These are phyloP conservation scores for Fusarium pseudograminearum DNA, from an alignment of 2,329 filamentous ascomycete species.

Conservation along the genomic window DNA sequence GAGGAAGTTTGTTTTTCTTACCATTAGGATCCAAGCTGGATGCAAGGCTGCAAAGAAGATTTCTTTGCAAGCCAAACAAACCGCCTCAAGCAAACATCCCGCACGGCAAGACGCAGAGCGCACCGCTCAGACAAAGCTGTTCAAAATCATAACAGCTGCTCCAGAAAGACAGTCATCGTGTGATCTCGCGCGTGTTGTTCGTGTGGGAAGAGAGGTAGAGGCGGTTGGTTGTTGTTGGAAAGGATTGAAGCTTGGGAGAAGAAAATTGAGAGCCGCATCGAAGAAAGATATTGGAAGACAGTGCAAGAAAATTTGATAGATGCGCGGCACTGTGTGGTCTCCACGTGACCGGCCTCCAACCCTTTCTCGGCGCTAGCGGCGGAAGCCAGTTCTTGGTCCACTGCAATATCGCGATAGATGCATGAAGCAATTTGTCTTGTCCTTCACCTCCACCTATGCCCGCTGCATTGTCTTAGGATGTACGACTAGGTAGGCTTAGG, in stretches of 20 bases:
- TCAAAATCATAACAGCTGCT: constrained; percentile 38
- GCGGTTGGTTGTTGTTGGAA: constrained; percentile 30
- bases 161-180: constrained; percentile 13
- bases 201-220: constrained; percentile 9
- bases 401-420: constrained; percentile 45
- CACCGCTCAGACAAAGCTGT: constrained; percentile 13
- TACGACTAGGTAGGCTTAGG: constrained; percentile 13
- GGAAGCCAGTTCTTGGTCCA: constrained; percentile 26
- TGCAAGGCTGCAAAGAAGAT: constrained; percentile 16
- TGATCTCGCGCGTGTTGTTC: constrained; percentile 24
- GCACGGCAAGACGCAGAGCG: constrained; percentile 4
- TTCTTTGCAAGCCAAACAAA: constrained; percentile 15
- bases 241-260: constrained; percentile 32
- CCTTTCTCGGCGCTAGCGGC: constrained; percentile 35
- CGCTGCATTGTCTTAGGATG: constrained; percentile 17
- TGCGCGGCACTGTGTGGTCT: constrained; percentile 38
- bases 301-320: constrained; percentile 49
- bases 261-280: constrained; percentile 37
- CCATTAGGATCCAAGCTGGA: constrained; percentile 31
- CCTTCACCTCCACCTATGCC: constrained; percentile 5
- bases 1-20: constrained; percentile 42
- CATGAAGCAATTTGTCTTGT: constrained; percentile 41
- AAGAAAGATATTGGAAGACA: constrained; percentile 51
- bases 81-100: constrained; percentile 6
- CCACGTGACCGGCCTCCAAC: constrained; percentile 45